phyloP scores from a whole-genome alignment of 345 rosid genomes.

The Raphanus raphanistrum region DNA sequence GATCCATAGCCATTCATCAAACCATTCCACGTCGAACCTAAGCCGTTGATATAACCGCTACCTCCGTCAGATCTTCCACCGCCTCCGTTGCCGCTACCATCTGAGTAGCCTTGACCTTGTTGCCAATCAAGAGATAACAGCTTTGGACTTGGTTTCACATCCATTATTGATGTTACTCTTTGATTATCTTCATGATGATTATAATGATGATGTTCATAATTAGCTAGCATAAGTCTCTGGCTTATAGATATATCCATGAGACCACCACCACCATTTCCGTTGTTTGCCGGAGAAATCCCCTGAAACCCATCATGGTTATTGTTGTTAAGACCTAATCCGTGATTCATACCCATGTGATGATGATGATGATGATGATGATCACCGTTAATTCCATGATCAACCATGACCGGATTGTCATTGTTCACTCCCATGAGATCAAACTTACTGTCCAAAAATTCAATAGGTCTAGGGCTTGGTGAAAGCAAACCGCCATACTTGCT shows the following conservation, averaged over 20 bases:
- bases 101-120: constrained; percentile 68
- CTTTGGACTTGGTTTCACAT: constrained; percentile 74
- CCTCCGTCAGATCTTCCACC: constrained; percentile 41
- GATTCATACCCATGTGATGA: constrained; percentile 29
- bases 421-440: constrained; percentile 42
- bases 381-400: constrained; percentile 33
- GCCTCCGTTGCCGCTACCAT: constrained; percentile 15
- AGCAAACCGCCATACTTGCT: constrained; percentile 38
- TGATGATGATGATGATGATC: constrained; percentile 31
- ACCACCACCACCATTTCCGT: constrained; percentile 41
- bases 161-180: constrained; percentile 39
- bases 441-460: constrained; percentile 40
- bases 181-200: constrained; percentile 49
- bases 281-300: constrained; percentile 29
- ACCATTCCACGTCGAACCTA: constrained; percentile 41
- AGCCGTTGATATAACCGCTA: constrained; percentile 35
- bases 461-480: constrained; percentile 38
- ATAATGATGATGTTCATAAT: constrained; percentile 47
- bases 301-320: constrained; percentile 27
- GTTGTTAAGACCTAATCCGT: constrained; percentile 33
- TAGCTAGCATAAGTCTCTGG: constrained; percentile 58
- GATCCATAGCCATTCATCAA: constrained; percentile 40
- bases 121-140: constrained; percentile 82
- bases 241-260: constrained; percentile 52
- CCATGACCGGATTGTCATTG: constrained; percentile 33